These are phyloP conservation scores for Porcisia deanei DNA, from an alignment of 208 protist genomes.

Conservation along the genomic window DNA sequence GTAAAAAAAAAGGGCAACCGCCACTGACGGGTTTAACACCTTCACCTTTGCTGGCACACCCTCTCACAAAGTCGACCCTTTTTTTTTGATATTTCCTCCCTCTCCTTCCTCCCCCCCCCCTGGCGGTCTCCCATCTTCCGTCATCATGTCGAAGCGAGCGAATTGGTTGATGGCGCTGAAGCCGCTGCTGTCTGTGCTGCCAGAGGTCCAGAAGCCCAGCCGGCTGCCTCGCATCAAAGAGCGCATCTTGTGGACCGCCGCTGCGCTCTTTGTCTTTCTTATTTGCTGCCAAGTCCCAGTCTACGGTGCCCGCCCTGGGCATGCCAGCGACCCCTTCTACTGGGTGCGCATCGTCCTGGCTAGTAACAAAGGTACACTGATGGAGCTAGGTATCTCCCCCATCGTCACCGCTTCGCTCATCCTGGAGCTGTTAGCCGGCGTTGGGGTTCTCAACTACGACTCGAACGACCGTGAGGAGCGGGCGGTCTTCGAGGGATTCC, in stretches of 20 bases:
- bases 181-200: slow-evolving; percentile 95
- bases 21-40: not conserved
- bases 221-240: slow-evolving; percentile 93
- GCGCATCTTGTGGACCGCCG: slow-evolving; percentile 98
- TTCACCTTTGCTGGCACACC: not conserved
- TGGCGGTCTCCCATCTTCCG: not conserved
- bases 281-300: slow-evolving; percentile 99
- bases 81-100: not conserved
- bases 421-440: slow-evolving; percentile 97
- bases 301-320: slow-evolving; percentile 96
- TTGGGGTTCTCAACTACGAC: slow-evolving; percentile 97
- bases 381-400: slow-evolving; percentile 98
- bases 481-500: slow-evolving; percentile 96
- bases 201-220: slow-evolving; percentile 94
- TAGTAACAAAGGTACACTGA: slow-evolving; percentile 99
- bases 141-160: slow-evolving; percentile 29
- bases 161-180: slow-evolving; percentile 89
- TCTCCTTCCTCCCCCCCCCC: not conserved
- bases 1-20: no score
- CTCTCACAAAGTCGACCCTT: not conserved
- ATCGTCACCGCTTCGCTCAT: slow-evolving; percentile 98
- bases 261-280: slow-evolving; percentile 99
- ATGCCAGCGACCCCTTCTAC: slow-evolving; percentile 98
- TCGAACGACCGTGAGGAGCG: slow-evolving; percentile 94
- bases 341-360: slow-evolving; percentile 99